Evolutionary conservation across 2,329 filamentous ascomycete species (phyloP).

Genomic region (Sclerotinia glacialis): DNA sequence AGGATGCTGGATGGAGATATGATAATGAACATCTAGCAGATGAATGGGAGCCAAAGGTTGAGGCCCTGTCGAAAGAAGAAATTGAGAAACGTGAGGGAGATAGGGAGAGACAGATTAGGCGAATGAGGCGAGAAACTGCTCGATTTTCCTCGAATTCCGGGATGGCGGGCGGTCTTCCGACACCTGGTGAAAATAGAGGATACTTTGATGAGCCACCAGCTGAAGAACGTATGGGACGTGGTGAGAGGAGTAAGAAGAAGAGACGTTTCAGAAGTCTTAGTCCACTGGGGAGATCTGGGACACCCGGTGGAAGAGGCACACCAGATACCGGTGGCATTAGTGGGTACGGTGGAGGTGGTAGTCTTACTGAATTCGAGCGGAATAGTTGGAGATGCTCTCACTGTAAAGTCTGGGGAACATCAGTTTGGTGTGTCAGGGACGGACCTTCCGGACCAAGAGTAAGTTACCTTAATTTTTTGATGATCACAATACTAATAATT

Average conservation of each 20-base stretch:
- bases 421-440: slow-evolving; percentile 93
- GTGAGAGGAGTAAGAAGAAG: slow-evolving; percentile 94
- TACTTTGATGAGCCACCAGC: slow-evolving; percentile 50
- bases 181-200: slow-evolving; percentile 45
- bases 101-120: slow-evolving; percentile 82
- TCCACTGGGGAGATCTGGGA: slow-evolving; percentile 66
- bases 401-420: slow-evolving; percentile 82
- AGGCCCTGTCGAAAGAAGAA: slow-evolving; percentile 84
- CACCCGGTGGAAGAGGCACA: slow-evolving; percentile 71
- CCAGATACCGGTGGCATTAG: slow-evolving; percentile 77
- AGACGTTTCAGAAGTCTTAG: slow-evolving; percentile 84
- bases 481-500: slow-evolving; percentile 29
- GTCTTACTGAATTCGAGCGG: slow-evolving; percentile 74
- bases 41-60: slow-evolving; percentile 80
- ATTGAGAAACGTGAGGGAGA: slow-evolving; percentile 97
- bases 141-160: slow-evolving; percentile 84
- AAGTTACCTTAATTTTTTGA: slow-evolving; percentile 42
- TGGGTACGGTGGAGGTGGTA: slow-evolving; percentile 54
- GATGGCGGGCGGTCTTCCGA: slow-evolving; percentile 72
- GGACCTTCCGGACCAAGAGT: slow-evolving; percentile 82
- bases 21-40: slow-evolving; percentile 86
- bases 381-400: slow-evolving; percentile 83
- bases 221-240: slow-evolving; percentile 84
- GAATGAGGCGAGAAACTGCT: slow-evolving; percentile 85
- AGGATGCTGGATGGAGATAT: slow-evolving; percentile 89